Conservation (phyloP, 2,329 filamentous ascomycete species). For the Macrophomina phaseolina region DNA sequence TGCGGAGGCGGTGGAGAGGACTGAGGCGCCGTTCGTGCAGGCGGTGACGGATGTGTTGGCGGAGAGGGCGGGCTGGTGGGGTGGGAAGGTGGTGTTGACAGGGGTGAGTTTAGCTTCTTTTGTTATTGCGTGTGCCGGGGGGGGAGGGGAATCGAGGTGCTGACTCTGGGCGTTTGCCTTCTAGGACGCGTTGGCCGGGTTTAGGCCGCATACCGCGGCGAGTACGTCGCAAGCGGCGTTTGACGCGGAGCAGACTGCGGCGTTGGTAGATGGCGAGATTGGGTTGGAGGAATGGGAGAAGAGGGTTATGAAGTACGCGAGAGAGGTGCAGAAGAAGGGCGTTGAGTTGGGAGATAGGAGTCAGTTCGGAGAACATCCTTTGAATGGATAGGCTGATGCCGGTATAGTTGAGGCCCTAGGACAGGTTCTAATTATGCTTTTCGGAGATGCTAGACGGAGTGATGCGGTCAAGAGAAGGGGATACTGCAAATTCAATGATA, state of each 20-base stretch:
- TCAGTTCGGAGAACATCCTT: conserved; percentile 46
- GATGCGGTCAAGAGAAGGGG: too few relatives aligned
- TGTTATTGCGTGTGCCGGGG: too few relatives aligned
- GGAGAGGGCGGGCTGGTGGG: conserved; percentile 44
- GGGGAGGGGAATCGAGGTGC: too few relatives aligned
- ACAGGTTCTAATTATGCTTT: too few relatives aligned
- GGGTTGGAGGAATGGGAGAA: too few relatives aligned
- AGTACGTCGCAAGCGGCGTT: conserved; percentile 56
- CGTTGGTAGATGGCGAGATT: conserved; percentile 48
- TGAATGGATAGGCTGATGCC: neutral
- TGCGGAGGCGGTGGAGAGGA: conserved; percentile 49
- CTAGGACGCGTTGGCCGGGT: conserved; percentile 51
- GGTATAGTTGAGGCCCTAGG: too few relatives aligned
- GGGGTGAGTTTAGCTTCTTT: conserved; percentile 33
- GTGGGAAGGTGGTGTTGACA: conserved; percentile 52
- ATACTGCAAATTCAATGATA: too few relatives aligned
- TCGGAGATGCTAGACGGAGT: too few relatives aligned
- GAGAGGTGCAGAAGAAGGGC: conserved; percentile 45
- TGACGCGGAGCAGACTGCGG: conserved; percentile 49
- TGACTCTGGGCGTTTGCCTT: too few relatives aligned
- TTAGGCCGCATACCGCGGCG: conserved; percentile 54
- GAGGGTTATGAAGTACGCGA: conserved; percentile 44
- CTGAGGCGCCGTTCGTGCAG: conserved; percentile 52
- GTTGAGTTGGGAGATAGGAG: conserved; percentile 49
- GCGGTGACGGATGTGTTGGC: conserved; percentile 52